Evolutionary conservation across 768 basidiomycete species (phyloP).

Genomic region (Pseudohyphozyma bogoriensis): DNA sequence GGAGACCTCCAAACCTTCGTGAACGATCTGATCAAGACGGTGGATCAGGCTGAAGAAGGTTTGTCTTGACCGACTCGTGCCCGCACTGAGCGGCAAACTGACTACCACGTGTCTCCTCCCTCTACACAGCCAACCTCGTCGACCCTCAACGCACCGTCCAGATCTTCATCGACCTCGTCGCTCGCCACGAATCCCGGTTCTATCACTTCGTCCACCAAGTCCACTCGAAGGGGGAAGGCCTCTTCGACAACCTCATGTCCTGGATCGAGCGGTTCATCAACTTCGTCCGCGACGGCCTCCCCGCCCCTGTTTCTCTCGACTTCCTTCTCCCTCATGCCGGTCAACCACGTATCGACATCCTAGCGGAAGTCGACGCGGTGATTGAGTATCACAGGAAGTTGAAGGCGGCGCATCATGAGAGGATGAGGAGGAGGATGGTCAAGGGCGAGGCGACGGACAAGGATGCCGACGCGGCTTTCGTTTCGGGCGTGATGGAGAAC

Average conservation of each 20-base stretch:
- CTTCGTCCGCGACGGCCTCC: constrained; percentile 78
- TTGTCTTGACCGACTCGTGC: constrained; percentile 36
- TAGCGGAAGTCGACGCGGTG: constrained; percentile 78
- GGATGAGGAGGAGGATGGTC: constrained; percentile 74
- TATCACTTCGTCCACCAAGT: constrained; percentile 98
- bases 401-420: constrained; percentile 85
- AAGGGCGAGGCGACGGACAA: constrained; percentile 44
- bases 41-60: constrained; percentile 80
- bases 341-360: constrained; percentile 60
- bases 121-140: constrained; percentile 38
- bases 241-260: constrained; percentile 86
- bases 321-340: constrained; percentile 77
- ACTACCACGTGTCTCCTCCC: not conserved
- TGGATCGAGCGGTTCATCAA: constrained; percentile 96
- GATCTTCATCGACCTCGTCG: constrained; percentile 82
- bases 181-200: constrained; percentile 89
- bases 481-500: constrained; percentile 70
- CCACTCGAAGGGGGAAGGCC: constrained; percentile 85
- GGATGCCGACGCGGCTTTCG: constrained; percentile 73
- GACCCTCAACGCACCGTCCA: constrained; percentile 81
- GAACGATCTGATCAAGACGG: constrained; percentile 87
- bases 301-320: constrained; percentile 65
- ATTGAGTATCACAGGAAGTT: constrained; percentile 88
- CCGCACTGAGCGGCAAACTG: too few relatives aligned
- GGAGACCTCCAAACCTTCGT: constrained; percentile 86